Percentiles rank a stretch among this genome's conserved stretches.
These are phyloP conservation scores for Torulaspora maleeae DNA, from an alignment of 805 yeast genomes.

Conservation along the genomic window DNA sequence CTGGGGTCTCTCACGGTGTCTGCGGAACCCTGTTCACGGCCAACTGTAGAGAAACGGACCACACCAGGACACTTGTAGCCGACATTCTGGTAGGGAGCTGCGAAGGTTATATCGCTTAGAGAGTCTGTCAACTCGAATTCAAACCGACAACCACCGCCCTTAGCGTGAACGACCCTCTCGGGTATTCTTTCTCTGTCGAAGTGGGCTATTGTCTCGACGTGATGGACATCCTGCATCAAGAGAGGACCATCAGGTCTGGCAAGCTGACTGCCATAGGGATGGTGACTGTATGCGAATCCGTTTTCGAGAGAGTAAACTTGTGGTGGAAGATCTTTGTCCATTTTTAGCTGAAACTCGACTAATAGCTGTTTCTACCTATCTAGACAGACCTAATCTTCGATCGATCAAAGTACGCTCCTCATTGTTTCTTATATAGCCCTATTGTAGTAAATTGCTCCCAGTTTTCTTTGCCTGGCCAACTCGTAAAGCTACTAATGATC, in stretches of 20 bases:
- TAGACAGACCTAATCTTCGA: too few species aligned
- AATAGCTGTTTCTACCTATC: neutral
- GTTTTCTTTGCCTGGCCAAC: too few species aligned
- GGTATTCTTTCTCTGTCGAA: slow-evolving; percentile 63
- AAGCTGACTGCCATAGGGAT: slow-evolving; percentile 52
- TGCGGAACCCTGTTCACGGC: slow-evolving; percentile 78
- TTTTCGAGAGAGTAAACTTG: slow-evolving; percentile 41
- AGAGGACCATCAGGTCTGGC: slow-evolving; percentile 56
- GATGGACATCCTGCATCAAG: slow-evolving; percentile 53
- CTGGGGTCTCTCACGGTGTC: slow-evolving; percentile 86
- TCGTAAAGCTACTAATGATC: too few species aligned
- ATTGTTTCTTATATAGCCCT: neutral
- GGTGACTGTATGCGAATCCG: slow-evolving; percentile 50
- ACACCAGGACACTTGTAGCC: slow-evolving; percentile 43
- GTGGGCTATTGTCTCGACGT: slow-evolving; percentile 53
- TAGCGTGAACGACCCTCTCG: slow-evolving; percentile 65
- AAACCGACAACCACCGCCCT: slow-evolving; percentile 62
- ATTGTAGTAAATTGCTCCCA: neutral
- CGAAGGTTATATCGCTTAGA: slow-evolving; percentile 46
- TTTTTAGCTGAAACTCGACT: neutral
- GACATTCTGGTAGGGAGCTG: slow-evolving; percentile 39
- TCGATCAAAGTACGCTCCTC: too few species aligned
- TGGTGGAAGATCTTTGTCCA: slow-evolving; percentile 9
- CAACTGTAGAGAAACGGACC: slow-evolving; percentile 69
- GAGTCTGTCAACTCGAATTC: slow-evolving; percentile 57